A percentile compares a stretch with the other conserved stretches of the same genome.
Evolutionary conservation across 2,329 filamentous ascomycete genomes (phyloP).

Genomic region (Arthrobotrys sinensis): DNA sequence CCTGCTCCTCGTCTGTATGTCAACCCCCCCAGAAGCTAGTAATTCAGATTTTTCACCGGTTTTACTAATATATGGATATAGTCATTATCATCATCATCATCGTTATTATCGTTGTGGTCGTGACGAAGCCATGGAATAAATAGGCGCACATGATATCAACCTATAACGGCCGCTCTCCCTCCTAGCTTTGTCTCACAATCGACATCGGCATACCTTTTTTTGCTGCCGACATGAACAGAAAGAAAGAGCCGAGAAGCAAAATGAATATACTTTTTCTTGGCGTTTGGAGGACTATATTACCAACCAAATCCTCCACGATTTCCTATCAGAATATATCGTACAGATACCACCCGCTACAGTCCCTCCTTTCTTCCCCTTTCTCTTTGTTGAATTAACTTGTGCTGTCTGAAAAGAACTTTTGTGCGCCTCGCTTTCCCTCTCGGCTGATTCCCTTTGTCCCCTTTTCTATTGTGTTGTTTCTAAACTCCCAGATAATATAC

Average conservation of each 20-base stretch:
- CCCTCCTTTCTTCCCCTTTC: slow-evolving; percentile 19
- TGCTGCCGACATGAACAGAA: slow-evolving; percentile 5
- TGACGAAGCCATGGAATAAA: slow-evolving; percentile 60
- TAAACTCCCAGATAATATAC: slow-evolving; percentile 58
- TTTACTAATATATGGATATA: slow-evolving; percentile 31
- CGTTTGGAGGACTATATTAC: slow-evolving; percentile 35
- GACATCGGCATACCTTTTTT: background rate
- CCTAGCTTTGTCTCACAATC: slow-evolving; percentile 4
- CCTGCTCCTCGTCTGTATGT: slow-evolving; percentile 52
- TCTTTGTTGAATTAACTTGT: slow-evolving; percentile 32
- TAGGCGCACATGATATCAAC: too few relatives aligned
- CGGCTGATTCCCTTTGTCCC: slow-evolving; percentile 24
- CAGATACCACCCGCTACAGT: slow-evolving; percentile 53
- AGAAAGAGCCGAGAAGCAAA: slow-evolving; percentile 13
- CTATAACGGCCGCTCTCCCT: too few relatives aligned
- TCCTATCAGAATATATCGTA: slow-evolving; percentile 16
- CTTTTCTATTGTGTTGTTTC: slow-evolving; percentile 59
- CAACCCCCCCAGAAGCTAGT: background rate
- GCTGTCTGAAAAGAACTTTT: slow-evolving; percentile 42
- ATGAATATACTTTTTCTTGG: slow-evolving; percentile 15
- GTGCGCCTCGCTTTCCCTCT: slow-evolving; percentile 17
- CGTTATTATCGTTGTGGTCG: slow-evolving; percentile 61
- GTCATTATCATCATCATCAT: slow-evolving; percentile 63
- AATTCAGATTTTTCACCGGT: background rate
- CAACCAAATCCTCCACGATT: slow-evolving; percentile 13